Conservation (phyloP, 768 basidiomycete species). For the Mycena vitilis region DNA sequence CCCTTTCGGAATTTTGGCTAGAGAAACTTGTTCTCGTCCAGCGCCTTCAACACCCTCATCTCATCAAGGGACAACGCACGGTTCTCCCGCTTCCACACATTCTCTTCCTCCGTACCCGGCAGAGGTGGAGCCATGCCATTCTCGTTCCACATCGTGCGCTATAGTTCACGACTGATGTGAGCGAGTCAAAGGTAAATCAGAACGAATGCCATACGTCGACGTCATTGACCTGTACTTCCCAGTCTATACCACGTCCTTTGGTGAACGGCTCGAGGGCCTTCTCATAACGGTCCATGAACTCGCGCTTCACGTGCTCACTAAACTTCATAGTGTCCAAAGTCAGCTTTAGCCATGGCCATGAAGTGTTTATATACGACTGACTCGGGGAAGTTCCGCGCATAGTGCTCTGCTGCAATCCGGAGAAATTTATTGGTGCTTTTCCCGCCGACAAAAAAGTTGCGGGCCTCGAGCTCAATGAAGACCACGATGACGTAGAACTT, state of each 20-base stretch:
- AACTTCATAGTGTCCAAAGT: not conserved
- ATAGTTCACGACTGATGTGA: conserved; percentile 1
- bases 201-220: conserved; percentile 21
- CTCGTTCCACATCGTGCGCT: conserved; percentile 23
- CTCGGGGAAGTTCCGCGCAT: conserved; percentile 36
- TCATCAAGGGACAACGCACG: conserved; percentile 16
- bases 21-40: too few species aligned
- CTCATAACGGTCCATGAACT: conserved; percentile 32
- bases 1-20: too few species aligned
- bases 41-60: conserved; percentile 15
- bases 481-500: conserved; percentile 41
- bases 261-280: conserved; percentile 28
- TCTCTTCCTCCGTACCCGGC: conserved; percentile 21
- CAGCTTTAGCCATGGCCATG: too few species aligned
- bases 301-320: not conserved
- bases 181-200: not conserved
- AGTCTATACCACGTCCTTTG: conserved; percentile 31
- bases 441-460: conserved; percentile 39
- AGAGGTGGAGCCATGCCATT: conserved; percentile 24
- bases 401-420: conserved; percentile 38
- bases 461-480: conserved; percentile 40
- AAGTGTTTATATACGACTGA: not conserved
- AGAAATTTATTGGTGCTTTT: conserved; percentile 32
- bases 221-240: conserved; percentile 32
- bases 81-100: conserved; percentile 8